Percentiles rank a stretch among this genome's conserved stretches.
These are phyloP conservation scores for Boletus sensibilis DNA, from an alignment of 768 basidiomycete genomes.

Conservation along the genomic window DNA sequence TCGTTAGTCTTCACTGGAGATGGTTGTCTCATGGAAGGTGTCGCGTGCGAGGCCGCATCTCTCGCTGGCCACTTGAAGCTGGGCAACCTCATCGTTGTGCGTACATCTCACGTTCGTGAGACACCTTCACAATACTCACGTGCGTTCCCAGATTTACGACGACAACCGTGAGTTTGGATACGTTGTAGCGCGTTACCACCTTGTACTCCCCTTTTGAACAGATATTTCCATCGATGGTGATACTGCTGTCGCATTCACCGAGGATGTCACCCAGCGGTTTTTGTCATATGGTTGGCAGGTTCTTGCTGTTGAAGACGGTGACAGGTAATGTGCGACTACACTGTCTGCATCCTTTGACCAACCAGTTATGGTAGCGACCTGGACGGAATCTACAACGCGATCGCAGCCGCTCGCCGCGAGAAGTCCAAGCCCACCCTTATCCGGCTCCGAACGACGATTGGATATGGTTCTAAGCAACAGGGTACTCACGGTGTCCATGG, in stretches of 20 bases:
- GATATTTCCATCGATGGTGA: constrained; percentile 97
- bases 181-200: not conserved
- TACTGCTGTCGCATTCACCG: constrained; percentile 90
- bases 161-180: constrained; percentile 74
- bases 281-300: constrained; percentile 94
- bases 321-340: constrained; percentile 47
- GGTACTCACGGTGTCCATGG: constrained; percentile 96
- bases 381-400: constrained; percentile 71
- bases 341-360: constrained; percentile 1
- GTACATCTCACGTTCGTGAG: constrained; percentile 33
- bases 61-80: constrained; percentile 93
- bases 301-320: constrained; percentile 77
- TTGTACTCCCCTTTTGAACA: constrained; percentile 30
- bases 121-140: constrained; percentile 18
- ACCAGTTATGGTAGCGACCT: constrained; percentile 59
- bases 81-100: constrained; percentile 86
- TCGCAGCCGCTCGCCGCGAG: constrained; percentile 72
- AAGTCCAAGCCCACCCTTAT: constrained; percentile 86
- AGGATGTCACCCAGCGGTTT: constrained; percentile 88
- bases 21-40: constrained; percentile 97
- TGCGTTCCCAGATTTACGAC: constrained; percentile 70
- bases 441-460: constrained; percentile 85
- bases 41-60: constrained; percentile 88
- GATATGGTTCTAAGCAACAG: constrained; percentile 89
- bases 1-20: constrained; percentile 82